phyloP scores from a whole-genome alignment of 2,329 filamentous ascomycete species.

The Fusarium ambrosium region DNA sequence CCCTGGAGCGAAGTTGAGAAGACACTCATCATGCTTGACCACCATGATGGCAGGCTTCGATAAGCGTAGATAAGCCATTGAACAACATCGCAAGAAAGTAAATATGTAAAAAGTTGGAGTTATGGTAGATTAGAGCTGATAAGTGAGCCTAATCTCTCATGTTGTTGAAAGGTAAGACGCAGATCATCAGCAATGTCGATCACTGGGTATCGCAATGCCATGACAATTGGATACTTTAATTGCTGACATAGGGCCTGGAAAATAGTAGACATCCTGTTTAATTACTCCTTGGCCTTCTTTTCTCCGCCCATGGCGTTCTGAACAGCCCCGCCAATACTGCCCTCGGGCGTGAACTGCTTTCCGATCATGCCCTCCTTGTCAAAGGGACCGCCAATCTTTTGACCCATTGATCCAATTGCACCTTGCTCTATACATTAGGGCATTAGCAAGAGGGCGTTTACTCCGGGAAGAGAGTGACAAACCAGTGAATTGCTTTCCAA shows the following conservation, averaged over 20 bases:
- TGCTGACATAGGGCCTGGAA: neutral
- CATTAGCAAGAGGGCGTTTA: accelerated
- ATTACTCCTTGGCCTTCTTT: conserved; percentile 41
- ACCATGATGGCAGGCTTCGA: too few relatives aligned
- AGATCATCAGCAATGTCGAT: neutral
- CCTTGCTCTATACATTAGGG: conserved; percentile 55
- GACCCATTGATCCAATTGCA: conserved; percentile 62
- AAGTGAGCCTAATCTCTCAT: too few relatives aligned
- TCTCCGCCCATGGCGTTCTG: conserved; percentile 60
- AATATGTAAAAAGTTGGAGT: too few relatives aligned
- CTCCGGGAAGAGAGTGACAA: neutral
- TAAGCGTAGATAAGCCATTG: too few relatives aligned
- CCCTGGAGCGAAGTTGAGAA: neutral
- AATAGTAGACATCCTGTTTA: neutral
- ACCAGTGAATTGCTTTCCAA: conserved; percentile 70
- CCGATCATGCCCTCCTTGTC: conserved; percentile 66
- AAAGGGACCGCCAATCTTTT: conserved; percentile 65
- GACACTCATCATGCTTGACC: too few relatives aligned
- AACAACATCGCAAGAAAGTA: too few relatives aligned
- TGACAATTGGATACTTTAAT: neutral
- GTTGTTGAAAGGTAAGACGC: neutral
- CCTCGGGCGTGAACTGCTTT: conserved; percentile 67
- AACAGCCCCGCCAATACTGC: conserved; percentile 66
- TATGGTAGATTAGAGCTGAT: too few relatives aligned
- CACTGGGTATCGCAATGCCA: too few relatives aligned